Percentiles rank a stretch among this genome's conserved stretches.
Conservation (phyloP, 2,329 filamentous ascomycete genomes). For the Stagonosporopsis rhizophila region DNA sequence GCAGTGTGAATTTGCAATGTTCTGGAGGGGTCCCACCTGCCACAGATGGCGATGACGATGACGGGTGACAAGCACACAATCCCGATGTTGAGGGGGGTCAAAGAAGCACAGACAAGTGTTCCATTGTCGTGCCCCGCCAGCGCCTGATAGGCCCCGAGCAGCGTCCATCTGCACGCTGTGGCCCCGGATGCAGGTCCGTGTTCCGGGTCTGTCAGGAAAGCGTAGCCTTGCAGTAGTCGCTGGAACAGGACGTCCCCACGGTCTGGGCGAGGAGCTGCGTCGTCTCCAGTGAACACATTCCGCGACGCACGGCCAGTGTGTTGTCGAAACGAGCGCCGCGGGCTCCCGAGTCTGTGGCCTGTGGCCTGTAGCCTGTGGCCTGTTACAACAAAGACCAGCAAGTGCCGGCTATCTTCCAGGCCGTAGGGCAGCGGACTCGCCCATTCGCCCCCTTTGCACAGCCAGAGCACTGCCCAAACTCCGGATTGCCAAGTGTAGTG, state of each 20-base stretch:
- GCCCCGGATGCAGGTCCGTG: conserved; percentile 19
- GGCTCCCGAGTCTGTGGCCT: too few relatives aligned
- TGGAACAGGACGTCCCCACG: conserved; percentile 13
- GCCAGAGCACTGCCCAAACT: conserved; percentile 20
- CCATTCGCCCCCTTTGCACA: conserved; percentile 19
- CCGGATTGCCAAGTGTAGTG: conserved; percentile 22
- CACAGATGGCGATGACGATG: conserved; percentile 12
- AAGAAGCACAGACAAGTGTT: conserved; percentile 7
- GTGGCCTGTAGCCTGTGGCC: too few relatives aligned
- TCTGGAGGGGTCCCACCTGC: conserved; percentile 12
- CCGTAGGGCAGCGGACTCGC: conserved; percentile 9
- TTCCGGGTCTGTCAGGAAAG: conserved; percentile 15
- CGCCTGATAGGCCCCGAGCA: conserved; percentile 9
- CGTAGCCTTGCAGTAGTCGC: conserved; percentile 19
- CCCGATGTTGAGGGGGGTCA: not conserved
- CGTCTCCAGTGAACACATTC: conserved; percentile 11
- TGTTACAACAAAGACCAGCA: conserved; percentile 14
- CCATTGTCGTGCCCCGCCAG: conserved; percentile 6
- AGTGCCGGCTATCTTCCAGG: conserved; percentile 13
- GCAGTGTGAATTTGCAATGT: conserved; percentile 13
- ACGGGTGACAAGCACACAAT: conserved; percentile 8
- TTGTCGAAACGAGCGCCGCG: conserved; percentile 12
- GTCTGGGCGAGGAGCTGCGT: conserved; percentile 9
- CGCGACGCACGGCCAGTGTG: conserved; percentile 15
- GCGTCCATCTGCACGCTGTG: conserved; percentile 7